A percentile compares a stretch with the other conserved stretches of the same genome.
phyloP scores from a whole-genome alignment of 352 stramenopile species.

The Globisporangium lucens region DNA sequence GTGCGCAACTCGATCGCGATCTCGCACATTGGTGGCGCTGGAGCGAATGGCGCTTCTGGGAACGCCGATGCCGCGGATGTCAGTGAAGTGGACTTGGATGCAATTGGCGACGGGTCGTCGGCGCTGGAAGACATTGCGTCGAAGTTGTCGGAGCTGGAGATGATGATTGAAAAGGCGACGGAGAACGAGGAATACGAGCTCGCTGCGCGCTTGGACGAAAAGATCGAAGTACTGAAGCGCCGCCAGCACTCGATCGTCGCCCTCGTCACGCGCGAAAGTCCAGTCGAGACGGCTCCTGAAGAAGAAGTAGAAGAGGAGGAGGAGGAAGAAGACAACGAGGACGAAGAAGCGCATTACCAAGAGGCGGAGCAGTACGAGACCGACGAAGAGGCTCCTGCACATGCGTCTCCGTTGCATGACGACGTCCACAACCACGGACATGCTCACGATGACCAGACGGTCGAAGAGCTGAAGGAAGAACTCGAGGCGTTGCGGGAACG shows the following conservation, averaged over 20 bases:
- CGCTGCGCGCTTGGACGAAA: constrained; percentile 70
- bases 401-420: background rate
- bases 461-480: constrained; percentile 39
- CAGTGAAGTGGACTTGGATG: constrained; percentile 24
- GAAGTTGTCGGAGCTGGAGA: constrained; percentile 61
- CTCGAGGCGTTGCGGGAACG: constrained; percentile 42
- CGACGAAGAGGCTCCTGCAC: background rate
- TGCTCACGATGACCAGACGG: constrained; percentile 14
- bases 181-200: constrained; percentile 83
- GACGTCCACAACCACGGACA: background rate
- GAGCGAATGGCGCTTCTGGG: constrained; percentile 4
- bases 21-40: constrained; percentile 3
- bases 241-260: constrained; percentile 43
- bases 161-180: constrained; percentile 68
- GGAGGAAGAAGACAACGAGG: constrained; percentile 31
- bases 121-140: constrained; percentile 53
- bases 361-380: constrained; percentile 18
- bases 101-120: constrained; percentile 26
- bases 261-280: constrained; percentile 18
- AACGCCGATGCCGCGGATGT: background rate
- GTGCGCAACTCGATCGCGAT: constrained; percentile 16
- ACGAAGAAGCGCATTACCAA: constrained; percentile 22
- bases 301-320: constrained; percentile 11
- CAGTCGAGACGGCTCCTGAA: constrained; percentile 10
- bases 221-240: constrained; percentile 58